These are phyloP conservation scores for Melaleuca alternifolia DNA, from an alignment of 345 rosid species.

Conservation along the genomic window DNA sequence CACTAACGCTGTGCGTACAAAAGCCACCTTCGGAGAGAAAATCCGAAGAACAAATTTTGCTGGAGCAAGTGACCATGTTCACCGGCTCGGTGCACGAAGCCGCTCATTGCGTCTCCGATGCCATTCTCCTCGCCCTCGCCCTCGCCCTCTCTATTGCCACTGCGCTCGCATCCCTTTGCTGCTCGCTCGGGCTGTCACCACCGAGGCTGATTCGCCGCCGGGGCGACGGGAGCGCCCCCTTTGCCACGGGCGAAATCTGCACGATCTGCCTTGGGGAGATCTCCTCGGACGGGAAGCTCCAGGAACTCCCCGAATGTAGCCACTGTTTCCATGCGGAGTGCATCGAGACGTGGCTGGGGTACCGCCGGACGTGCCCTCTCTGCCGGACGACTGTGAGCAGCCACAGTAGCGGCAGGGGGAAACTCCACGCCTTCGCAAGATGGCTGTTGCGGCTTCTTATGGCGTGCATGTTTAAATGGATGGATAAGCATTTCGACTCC, in stretches of 20 bases:
- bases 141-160: background rate
- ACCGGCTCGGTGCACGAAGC: background rate
- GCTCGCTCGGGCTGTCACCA: background rate
- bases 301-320: background rate
- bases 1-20: background rate
- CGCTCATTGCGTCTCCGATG: background rate
- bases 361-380: background rate
- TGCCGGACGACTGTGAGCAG: background rate
- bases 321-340: conserved; percentile 11
- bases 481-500: conserved; percentile 8
- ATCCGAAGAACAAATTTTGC: background rate
- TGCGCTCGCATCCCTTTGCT: background rate
- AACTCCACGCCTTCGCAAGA: background rate
- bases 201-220: background rate
- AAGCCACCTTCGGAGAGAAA: background rate
- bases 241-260: background rate
- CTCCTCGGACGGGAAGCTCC: background rate
- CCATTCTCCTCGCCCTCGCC: background rate
- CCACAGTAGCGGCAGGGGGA: background rate
- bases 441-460: background rate
- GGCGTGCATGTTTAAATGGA: background rate
- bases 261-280: conserved; percentile 7
- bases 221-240: background rate
- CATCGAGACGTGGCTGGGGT: conserved; percentile 1
- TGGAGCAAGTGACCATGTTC: background rate